Evolutionary conservation across 192 early-diverging fungal genomes (phyloP).

Genomic region (Coemansia sp.): DNA sequence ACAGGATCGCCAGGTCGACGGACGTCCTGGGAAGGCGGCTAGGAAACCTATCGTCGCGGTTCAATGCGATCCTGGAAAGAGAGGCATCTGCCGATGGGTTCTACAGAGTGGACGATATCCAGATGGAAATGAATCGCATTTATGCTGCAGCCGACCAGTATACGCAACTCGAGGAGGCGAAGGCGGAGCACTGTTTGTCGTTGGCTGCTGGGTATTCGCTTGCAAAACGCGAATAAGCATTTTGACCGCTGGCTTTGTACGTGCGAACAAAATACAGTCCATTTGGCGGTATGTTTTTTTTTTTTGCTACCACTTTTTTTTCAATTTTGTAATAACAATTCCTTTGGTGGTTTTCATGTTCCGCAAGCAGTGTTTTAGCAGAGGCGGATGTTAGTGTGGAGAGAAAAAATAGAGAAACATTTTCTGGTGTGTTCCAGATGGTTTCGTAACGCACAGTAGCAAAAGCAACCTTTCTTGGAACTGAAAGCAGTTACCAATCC

Average conservation of each 20-base stretch:
- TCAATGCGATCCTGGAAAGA: slow-evolving; percentile 14
- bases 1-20: background rate
- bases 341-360: no score
- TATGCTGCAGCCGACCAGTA: slow-evolving; percentile 15
- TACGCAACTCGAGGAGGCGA: slow-evolving; percentile 23
- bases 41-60: slow-evolving; percentile 15
- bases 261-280: no score
- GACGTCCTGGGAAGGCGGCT: slow-evolving; percentile 6
- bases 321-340: no score
- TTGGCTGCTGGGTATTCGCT: slow-evolving; percentile 5
- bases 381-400: no score
- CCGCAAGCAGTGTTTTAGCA: no score
- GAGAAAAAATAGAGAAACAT: no score
- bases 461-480: no score
- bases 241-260: background rate
- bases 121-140: slow-evolving; percentile 28
- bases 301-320: background rate
- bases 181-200: slow-evolving; percentile 44
- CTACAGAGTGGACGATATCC: slow-evolving; percentile 26
- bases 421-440: no score
- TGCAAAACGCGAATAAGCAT: background rate
- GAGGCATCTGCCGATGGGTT: slow-evolving; percentile 20
- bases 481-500: no score
- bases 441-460: no score
- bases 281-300: no score